Evolutionary conservation across 1,139 yeast species (phyloP), one percentile per base, ranked within the genome.

Genomic region (Taiozyma sp.): DNA sequence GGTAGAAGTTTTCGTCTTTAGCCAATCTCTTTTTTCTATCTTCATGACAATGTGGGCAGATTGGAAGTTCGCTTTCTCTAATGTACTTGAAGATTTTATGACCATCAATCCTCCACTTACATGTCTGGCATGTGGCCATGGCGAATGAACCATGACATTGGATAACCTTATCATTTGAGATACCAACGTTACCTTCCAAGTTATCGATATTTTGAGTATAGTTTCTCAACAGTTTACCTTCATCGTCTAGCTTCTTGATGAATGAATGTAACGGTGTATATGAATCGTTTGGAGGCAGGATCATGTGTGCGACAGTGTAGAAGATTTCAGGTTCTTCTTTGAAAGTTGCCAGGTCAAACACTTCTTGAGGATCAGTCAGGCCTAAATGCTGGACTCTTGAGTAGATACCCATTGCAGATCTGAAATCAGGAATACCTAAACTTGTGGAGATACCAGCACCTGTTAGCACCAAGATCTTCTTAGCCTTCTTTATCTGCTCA

Each of bases 111-210:
- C 78, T 72, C 65, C 77, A 77, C 50, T 80, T 79, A 67, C 98
- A 93, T 2, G 95, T 85, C 39, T 85, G 78, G 66, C 98, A 93
- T 3, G 93, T 83, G 3, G 97, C 98, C 0, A 82, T 80, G 0
- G 96, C 97, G 70, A 93, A 92, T 2, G 97, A 90, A 1, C 99
- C 99, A 68, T 93, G 99, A 65, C 99, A 93, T 68, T 92, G 98
- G 22, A 93, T 87, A 52, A 90, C 68, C 61, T 83, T 85, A 4
- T 85, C 91, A 1, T 77, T 70, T 4, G 74, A 66, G 7, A 93
- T 78, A 1, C 97, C 97, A 0, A 91, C 97, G 61, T 83, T 82
- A 24, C 84, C 81, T 69, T 93, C 99, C 52, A 93, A 69, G 65
- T 93, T 91, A 69, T 93, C 99, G 54, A 93, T 93, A 65, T 93